phyloP scores from a whole-genome alignment of 169 alveolate genomes.

The Plasmodium yoelii region DNA sequence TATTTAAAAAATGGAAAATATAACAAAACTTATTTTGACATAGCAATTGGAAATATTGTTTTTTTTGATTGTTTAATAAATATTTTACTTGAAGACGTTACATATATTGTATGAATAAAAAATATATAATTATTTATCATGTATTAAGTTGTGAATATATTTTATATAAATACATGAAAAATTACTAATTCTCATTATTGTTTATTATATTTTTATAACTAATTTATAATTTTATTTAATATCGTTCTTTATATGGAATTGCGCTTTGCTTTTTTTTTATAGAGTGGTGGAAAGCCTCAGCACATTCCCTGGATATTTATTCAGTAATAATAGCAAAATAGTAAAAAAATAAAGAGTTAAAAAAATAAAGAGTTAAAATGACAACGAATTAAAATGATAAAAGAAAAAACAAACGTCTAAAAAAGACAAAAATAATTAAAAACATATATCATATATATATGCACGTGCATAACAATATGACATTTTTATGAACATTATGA shows the following conservation, averaged over 20 bases:
- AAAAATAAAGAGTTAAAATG: not conserved
- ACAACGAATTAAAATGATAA: not conserved
- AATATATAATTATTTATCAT: not conserved
- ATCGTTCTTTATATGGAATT: not conserved
- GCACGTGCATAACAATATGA: not conserved
- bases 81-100: slow-evolving; percentile 42
- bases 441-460: not conserved
- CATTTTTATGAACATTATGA: not conserved
- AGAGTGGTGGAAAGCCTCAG: slow-evolving; percentile 15
- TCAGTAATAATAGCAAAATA: slow-evolving; percentile 23
- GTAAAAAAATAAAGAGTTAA: not conserved
- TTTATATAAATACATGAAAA: not conserved
- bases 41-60: slow-evolving; percentile 42
- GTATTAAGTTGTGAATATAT: not conserved
- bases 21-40: slow-evolving; percentile 9
- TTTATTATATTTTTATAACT: too few relatives aligned
- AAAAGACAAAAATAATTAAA: not conserved
- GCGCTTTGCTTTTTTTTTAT: not conserved
- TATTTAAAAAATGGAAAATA: slow-evolving; percentile 26
- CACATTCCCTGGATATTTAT: slow-evolving; percentile 70
- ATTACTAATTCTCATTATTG: too few relatives aligned
- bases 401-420: slow-evolving; percentile 9
- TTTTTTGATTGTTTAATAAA: slow-evolving; percentile 32
- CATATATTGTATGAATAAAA: slow-evolving; percentile 16
- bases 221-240: not conserved